Conservation (phyloP, 2,329 filamentous ascomycete genomes). For the Colletotrichum costaricense region DNA sequence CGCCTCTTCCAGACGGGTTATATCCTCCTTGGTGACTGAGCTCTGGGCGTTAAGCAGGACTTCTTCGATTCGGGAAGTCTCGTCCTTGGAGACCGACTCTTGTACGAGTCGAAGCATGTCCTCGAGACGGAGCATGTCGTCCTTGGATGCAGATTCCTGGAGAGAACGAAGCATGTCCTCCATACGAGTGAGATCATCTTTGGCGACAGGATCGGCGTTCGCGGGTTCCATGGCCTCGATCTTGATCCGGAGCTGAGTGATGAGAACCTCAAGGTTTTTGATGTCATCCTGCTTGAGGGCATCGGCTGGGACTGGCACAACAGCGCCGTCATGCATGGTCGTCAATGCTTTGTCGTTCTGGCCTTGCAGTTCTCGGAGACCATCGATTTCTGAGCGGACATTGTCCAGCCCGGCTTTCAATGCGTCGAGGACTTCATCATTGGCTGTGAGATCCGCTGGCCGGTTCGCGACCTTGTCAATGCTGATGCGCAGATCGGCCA, state of each 20-base stretch:
- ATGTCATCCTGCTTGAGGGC: conserved; percentile 77
- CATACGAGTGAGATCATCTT: conserved; percentile 49
- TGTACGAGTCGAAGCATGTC: conserved; percentile 58
- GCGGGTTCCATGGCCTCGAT: conserved; percentile 78
- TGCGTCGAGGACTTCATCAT: conserved; percentile 89
- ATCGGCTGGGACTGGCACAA: conserved; percentile 61
- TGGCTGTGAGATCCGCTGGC: conserved; percentile 83
- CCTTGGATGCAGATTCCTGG: conserved; percentile 50
- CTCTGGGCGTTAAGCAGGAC: conserved; percentile 57
- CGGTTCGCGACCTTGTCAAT: conserved; percentile 84
- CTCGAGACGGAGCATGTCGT: conserved; percentile 48
- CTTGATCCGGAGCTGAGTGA: conserved; percentile 85
- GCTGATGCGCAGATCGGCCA: conserved; percentile 79
- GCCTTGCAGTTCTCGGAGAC: conserved; percentile 69
- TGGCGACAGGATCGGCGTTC: conserved; percentile 46
- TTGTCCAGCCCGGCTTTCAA: conserved; percentile 84
- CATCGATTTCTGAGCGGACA: conserved; percentile 82
- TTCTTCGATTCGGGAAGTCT: conserved; percentile 58
- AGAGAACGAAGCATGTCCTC: conserved; percentile 59
- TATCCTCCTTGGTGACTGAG: conserved; percentile 54
- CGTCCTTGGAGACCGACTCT: conserved; percentile 32
- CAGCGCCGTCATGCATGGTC: conserved; percentile 61
- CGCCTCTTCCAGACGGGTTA: conserved; percentile 66
- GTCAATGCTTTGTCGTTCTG: conserved; percentile 63
- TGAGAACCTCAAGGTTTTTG: conserved; percentile 85